phyloP scores from a whole-genome alignment of 805 yeast species.

The Wickerhamiella azymoides region DNA sequence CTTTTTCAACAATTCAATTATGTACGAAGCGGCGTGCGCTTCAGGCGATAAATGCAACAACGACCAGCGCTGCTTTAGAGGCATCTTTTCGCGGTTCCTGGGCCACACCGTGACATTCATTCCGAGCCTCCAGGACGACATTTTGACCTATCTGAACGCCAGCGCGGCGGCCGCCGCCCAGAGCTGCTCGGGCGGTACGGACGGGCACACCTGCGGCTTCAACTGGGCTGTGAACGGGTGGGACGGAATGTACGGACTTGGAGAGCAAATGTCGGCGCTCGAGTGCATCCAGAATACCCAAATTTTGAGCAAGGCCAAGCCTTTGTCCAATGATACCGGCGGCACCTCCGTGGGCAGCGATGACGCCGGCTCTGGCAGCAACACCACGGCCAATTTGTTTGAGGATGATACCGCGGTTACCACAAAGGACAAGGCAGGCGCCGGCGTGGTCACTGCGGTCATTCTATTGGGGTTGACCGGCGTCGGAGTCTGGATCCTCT shows the following conservation, averaged over 20 bases:
- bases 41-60: conserved; percentile 38
- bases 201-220: conserved; percentile 70
- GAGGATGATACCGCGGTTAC: conserved; percentile 30
- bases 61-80: conserved; percentile 66
- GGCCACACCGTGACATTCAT: conserved; percentile 49
- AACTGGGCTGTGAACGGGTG: conserved; percentile 50
- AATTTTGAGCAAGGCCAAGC: conserved; percentile 32
- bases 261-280: conserved; percentile 71
- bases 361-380: conserved; percentile 40
- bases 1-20: conserved; percentile 40
- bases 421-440: conserved; percentile 69
- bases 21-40: conserved; percentile 67
- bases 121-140: conserved; percentile 37
- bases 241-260: conserved; percentile 63
- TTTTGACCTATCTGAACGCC: conserved; percentile 33
- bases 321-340: conserved; percentile 49
- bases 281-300: conserved; percentile 43
- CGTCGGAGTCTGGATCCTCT: conserved; percentile 64
- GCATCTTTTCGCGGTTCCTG: conserved; percentile 49
- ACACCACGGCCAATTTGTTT: conserved; percentile 12
- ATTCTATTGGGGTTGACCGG: conserved; percentile 47
- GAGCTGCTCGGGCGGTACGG: conserved; percentile 69
- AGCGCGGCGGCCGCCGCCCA: conserved; percentile 61
- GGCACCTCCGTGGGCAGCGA: conserved; percentile 58
- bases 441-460: conserved; percentile 73